These are phyloP conservation scores for Kluyveromyces siamensis DNA, from an alignment of 805 yeast species.

Conservation along the genomic window DNA sequence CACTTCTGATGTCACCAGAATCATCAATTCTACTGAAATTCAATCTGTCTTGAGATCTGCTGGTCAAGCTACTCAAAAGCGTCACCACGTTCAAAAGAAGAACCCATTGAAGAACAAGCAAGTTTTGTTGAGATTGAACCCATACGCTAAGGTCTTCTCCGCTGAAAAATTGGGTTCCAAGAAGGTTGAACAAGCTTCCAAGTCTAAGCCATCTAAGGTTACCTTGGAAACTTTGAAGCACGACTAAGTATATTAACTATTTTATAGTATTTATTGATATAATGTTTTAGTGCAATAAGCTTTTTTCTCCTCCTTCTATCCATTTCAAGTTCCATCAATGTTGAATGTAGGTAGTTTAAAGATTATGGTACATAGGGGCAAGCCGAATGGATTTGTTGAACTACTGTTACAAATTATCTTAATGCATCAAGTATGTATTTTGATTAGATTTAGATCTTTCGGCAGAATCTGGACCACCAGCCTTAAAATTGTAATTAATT, in stretches of 20 bases:
- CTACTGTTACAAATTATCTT: constrained; percentile 6
- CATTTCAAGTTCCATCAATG: neutral
- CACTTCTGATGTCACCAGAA: constrained; percentile 92
- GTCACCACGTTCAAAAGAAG: constrained; percentile 94
- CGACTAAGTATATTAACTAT: constrained; percentile 34
- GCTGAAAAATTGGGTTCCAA: constrained; percentile 83
- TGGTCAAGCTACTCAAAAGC: constrained; percentile 89
- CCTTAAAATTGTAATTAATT: constrained; percentile 43
- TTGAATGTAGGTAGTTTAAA: neutral
- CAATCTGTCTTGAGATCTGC: constrained; percentile 96
- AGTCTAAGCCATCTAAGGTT: constrained; percentile 63
- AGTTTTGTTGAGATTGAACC: constrained; percentile 96
- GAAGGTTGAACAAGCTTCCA: constrained; percentile 58
- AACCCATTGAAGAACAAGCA: constrained; percentile 99
- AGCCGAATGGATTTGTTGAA: neutral
- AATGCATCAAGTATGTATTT: constrained; percentile 66
- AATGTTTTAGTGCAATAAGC: neutral
- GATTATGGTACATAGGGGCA: neutral
- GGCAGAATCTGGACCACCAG: constrained; percentile 34
- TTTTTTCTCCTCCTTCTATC: neutral
- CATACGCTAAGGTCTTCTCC: constrained; percentile 96
- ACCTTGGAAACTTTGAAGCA: constrained; percentile 61
- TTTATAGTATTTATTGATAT: neutral
- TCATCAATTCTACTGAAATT: constrained; percentile 98
- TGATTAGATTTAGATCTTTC: constrained; percentile 53